Evolutionary conservation across 345 rosid species (phyloP).

Genomic region (Litchi chinensis): DNA sequence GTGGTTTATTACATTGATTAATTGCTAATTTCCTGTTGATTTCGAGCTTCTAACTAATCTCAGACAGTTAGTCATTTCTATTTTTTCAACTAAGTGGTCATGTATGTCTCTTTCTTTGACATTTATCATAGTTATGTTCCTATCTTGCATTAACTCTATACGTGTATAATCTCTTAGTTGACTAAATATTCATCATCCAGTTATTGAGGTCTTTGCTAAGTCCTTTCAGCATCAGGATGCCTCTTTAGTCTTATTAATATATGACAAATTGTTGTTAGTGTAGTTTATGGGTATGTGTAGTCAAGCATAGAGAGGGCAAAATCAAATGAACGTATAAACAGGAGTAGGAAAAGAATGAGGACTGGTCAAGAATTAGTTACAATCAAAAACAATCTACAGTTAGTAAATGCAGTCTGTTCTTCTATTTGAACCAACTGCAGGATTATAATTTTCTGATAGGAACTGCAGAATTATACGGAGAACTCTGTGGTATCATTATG

Average conservation of each 20-base stretch:
- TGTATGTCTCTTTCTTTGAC: constrained; percentile 5
- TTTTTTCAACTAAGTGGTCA: not conserved
- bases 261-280: not conserved
- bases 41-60: not conserved
- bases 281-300: not conserved
- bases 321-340: not conserved
- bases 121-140: not conserved
- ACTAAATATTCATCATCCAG: not conserved
- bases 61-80: not conserved
- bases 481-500: not conserved
- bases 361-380: not conserved
- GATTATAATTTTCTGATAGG: not conserved
- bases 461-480: not conserved
- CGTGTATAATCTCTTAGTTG: constrained; percentile 4
- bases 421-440: not conserved
- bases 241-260: not conserved
- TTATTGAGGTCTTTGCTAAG: not conserved
- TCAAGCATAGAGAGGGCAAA: not conserved
- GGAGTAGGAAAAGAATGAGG: not conserved
- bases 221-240: not conserved
- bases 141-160: constrained; percentile 4
- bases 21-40: constrained; percentile 5
- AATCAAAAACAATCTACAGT: not conserved
- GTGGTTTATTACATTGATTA: not conserved
- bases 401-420: not conserved